Evolutionary conservation across 1,284 basidiomycete species (phyloP), one percentile per base, ranked within the genome.

Genomic region (Puccinia brachypodii): DNA sequence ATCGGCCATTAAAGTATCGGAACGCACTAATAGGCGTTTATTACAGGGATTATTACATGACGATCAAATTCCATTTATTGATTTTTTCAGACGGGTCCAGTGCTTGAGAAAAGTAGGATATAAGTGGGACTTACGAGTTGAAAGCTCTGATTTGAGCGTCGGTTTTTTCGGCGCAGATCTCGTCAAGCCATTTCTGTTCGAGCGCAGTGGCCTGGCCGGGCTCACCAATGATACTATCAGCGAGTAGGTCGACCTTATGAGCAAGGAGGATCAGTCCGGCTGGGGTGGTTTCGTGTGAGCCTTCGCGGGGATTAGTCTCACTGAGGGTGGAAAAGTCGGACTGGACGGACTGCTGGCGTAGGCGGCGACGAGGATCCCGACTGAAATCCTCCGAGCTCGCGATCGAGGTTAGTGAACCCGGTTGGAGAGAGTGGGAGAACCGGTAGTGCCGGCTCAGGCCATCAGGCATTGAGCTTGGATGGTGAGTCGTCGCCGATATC

Each of bases 1-100:
- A 81, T 31, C 79, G n/a, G 2, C 79, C 79, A 36, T 81, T 81
- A 33, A 81, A 81, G 53, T 81, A 81, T 42, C 72, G 50, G 19
- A 81, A 64, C 2, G 71, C 72, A 47, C 79, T 75, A n/a, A 40
- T 6, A 36, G 38, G n/a, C n/a, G n/a, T n/a, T n/a, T n/a, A n/a
- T n/a, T n/a, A n/a, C n/a, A n/a, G n/a, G n/a, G n/a, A n/a, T n/a
- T n/a, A n/a, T n/a, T n/a, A n/a, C n/a, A n/a, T n/a, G n/a, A n/a
- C 47, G 47, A 50, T 11, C 47, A 9, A 22, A 50, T 50, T 50
- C 47, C 11, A 50, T 50, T 50, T 22, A n/a, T n/a, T n/a, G n/a
- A n/a, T n/a, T n/a, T 22, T 50, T 22, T n/a, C n/a, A n/a, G n/a
- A n/a, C n/a, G n/a, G n/a, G 38, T 68, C 6, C 16, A n/a, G 11